Evolutionary conservation across 371 early-diverging fungal species (phyloP).

Genomic region (Apophysomyces variabilis): DNA sequence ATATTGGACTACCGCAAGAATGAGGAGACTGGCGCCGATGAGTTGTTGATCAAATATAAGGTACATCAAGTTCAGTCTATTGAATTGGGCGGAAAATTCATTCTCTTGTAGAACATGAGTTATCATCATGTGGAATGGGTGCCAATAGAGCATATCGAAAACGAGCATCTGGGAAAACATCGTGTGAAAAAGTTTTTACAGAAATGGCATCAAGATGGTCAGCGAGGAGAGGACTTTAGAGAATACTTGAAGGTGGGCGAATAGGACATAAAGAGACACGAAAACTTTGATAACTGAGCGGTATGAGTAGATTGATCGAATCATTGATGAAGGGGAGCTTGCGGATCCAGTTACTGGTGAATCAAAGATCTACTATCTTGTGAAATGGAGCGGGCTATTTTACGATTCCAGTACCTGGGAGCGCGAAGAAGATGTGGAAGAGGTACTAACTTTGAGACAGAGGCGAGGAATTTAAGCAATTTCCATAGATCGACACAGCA

Average conservation of each 20-base stretch:
- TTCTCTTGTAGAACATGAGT: conserved; percentile 59
- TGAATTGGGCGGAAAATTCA: neutral
- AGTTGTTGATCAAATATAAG: conserved; percentile 76
- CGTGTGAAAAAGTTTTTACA: conserved; percentile 81
- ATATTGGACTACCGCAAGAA: conserved; percentile 66
- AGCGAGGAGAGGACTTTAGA: conserved; percentile 59
- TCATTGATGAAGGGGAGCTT: conserved; percentile 86
- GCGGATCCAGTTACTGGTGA: conserved; percentile 57
- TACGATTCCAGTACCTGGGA: conserved; percentile 95
- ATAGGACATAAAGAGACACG: neutral
- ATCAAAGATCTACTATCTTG: conserved; percentile 73
- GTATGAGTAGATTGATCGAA: conserved; percentile 68
- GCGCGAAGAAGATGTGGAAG: conserved; percentile 66
- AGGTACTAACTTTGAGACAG: conserved; percentile 25
- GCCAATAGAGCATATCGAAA: conserved; percentile 63
- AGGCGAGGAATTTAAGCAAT: neutral
- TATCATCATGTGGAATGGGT: conserved; percentile 91
- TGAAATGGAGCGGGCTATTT: conserved; percentile 93
- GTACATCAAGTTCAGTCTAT: conserved; percentile 28
- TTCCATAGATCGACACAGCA: conserved; percentile 51
- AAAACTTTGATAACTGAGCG: neutral
- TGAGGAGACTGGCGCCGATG: conserved; percentile 42
- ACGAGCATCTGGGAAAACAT: conserved; percentile 75
- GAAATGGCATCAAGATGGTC: conserved; percentile 61
- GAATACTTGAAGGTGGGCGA: conserved; percentile 57